Conservation (phyloP, 257 asterid genomes). For the Scutellaria baicalensis region DNA sequence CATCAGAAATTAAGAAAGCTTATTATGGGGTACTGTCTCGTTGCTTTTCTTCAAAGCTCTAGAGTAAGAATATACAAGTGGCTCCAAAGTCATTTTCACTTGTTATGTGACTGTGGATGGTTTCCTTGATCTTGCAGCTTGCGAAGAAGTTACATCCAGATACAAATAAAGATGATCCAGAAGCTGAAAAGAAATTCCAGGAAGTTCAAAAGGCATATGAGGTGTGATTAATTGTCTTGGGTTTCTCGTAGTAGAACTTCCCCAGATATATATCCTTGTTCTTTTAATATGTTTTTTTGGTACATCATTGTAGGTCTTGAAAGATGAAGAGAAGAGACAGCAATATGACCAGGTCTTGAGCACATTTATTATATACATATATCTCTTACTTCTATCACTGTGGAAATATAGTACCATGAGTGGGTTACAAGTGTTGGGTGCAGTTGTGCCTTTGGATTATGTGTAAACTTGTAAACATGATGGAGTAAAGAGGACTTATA, state of each 20-base stretch:
- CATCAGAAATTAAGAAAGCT: conserved; percentile 86
- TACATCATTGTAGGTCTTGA: conserved; percentile 45
- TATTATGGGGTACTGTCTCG: conserved; percentile 69
- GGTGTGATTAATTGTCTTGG: conserved; percentile 24
- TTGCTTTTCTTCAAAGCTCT: neutral
- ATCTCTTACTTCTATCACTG: neutral
- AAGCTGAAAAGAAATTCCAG: conserved; percentile 69
- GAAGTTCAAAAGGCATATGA: conserved; percentile 84
- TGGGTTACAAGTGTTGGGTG: neutral
- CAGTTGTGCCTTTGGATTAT: neutral
- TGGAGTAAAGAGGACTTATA: neutral
- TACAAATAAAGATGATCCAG: conserved; percentile 81
- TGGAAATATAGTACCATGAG: conserved; percentile 2
- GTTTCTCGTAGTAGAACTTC: neutral
- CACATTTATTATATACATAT: neutral
- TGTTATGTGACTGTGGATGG: neutral
- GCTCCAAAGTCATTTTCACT: neutral
- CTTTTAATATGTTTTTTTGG: neutral
- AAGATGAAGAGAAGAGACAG: conserved; percentile 69
- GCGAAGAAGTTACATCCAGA: conserved; percentile 90
- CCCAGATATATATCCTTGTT: neutral
- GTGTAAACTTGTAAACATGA: neutral
- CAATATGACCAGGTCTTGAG: conserved; percentile 63
- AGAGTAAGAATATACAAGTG: neutral
- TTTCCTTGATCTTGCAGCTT: conserved; percentile 41